A percentile compares a stretch with the other conserved stretches of the same genome.
Conservation (phyloP, 2,329 filamentous ascomycete species). For the Aspergillus neotritici region DNA sequence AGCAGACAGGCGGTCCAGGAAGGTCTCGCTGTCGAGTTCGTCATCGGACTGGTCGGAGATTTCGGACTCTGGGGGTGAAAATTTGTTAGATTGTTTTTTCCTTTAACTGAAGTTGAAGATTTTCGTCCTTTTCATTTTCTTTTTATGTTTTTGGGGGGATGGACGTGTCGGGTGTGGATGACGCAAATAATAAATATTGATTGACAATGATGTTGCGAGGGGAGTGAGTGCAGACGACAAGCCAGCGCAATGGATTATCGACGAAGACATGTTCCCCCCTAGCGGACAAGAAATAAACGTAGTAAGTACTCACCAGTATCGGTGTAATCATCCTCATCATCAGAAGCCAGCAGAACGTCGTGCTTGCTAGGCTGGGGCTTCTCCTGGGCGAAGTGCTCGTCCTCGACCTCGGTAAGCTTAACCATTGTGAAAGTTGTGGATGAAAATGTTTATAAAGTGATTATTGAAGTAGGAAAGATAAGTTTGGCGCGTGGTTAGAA, state of each 20-base stretch:
- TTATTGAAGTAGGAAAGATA: no score
- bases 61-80: slow-evolving; percentile 59
- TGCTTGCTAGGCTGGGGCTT: slow-evolving; percentile 59
- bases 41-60: slow-evolving; percentile 76
- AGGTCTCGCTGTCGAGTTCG: slow-evolving; percentile 50
- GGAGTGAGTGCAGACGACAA: slow-evolving; percentile 5
- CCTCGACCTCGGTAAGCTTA: slow-evolving; percentile 91
- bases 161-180: slow-evolving; percentile 1
- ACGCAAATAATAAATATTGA: slow-evolving; percentile 2
- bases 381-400: slow-evolving; percentile 80
- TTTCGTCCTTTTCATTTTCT: background rate
- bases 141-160: background rate
- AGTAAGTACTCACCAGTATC: slow-evolving; percentile 67
- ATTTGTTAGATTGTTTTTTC: slow-evolving; percentile 11
- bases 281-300: background rate
- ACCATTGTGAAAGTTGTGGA: slow-evolving; percentile 60
- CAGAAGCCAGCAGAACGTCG: slow-evolving; percentile 47
- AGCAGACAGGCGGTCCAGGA: slow-evolving; percentile 65
- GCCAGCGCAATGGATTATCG: background rate
- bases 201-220: slow-evolving; percentile 49
- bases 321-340: slow-evolving; percentile 77
- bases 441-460: background rate
- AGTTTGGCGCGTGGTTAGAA: background rate
- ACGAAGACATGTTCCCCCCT: background rate
- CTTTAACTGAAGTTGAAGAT: background rate